Conservation (phyloP, 805 yeast genomes). For the Monosporozyma unispora region DNA sequence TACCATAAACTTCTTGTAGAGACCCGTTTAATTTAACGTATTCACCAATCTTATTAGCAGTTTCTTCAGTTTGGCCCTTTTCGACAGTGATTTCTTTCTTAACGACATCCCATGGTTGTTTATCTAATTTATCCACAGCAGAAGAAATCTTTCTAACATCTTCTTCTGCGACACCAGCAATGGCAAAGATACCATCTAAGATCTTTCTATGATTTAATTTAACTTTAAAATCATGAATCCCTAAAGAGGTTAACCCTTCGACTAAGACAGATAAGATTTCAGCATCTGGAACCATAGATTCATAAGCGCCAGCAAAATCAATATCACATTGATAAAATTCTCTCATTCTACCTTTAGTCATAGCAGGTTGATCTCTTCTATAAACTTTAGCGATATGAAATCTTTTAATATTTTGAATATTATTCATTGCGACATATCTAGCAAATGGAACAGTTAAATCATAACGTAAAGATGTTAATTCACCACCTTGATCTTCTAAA, state of each 20-base stretch:
- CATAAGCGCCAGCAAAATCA: slow-evolving; percentile 90
- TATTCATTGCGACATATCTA: slow-evolving; percentile 92
- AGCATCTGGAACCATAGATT: slow-evolving; percentile 92
- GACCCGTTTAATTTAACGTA: slow-evolving; percentile 81
- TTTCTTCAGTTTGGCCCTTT: slow-evolving; percentile 82
- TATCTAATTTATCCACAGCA: slow-evolving; percentile 95
- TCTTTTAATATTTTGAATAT: slow-evolving; percentile 80
- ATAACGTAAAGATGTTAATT: slow-evolving; percentile 86
- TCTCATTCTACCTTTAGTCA: slow-evolving; percentile 99
- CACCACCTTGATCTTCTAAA: slow-evolving; percentile 98
- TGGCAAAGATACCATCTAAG: slow-evolving; percentile 89
- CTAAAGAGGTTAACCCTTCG: slow-evolving; percentile 76
- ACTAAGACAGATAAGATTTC: slow-evolving; percentile 75
- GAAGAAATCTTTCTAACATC: slow-evolving; percentile 89
- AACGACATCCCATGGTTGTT: slow-evolving; percentile 91
- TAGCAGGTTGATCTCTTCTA: slow-evolving; percentile 99
- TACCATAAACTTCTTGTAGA: slow-evolving; percentile 50
- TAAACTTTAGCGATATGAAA: slow-evolving; percentile 97
- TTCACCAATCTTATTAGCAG: slow-evolving; percentile 88
- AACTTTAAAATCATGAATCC: slow-evolving; percentile 81
- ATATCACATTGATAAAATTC: slow-evolving; percentile 99
- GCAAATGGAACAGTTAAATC: slow-evolving; percentile 99
- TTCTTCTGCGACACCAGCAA: slow-evolving; percentile 88
- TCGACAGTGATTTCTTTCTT: slow-evolving; percentile 87
- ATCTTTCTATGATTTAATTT: slow-evolving; percentile 93